Percentiles rank a stretch among this genome's conserved stretches.
Evolutionary conservation across 768 basidiomycete species (phyloP).

Genomic region (Boletus reticuloceps): DNA sequence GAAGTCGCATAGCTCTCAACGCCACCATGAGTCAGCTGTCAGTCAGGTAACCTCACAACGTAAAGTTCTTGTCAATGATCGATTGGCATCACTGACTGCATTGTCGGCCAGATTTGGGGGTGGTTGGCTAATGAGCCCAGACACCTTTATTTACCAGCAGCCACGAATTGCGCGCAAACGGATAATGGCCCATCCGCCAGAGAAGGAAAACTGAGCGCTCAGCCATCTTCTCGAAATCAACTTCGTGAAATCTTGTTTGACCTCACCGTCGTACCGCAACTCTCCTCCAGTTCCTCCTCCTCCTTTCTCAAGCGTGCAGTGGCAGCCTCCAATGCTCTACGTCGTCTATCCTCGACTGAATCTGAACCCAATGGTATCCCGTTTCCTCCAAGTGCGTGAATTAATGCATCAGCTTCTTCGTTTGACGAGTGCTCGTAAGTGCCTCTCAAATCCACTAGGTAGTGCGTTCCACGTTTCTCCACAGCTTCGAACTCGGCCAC

Average conservation of each 20-base stretch:
- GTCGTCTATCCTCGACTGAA: constrained; percentile 56
- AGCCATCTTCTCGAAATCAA: not conserved
- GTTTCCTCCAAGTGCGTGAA: constrained; percentile 55
- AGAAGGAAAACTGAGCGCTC: no score
- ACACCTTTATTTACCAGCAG: no score
- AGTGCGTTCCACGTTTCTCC: constrained; percentile 50
- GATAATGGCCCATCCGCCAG: no score
- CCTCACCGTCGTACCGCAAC: constrained; percentile 54
- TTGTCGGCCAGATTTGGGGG: no score
- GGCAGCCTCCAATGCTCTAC: constrained; percentile 57
- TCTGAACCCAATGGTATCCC: constrained; percentile 31
- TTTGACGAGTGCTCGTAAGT: constrained; percentile 53
- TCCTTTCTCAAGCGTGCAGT: constrained; percentile 57
- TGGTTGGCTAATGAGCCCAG: no score
- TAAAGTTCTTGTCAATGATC: no score
- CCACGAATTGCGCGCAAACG: no score
- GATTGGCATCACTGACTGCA: no score
- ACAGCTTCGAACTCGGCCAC: constrained; percentile 66
- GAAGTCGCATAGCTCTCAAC: no score
- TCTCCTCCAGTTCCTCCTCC: constrained; percentile 70
- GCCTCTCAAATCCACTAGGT: constrained; percentile 36
- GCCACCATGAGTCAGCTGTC: no score
- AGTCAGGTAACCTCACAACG: no score
- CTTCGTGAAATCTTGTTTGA: not conserved
- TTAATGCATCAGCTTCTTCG: constrained; percentile 54